phyloP scores from a whole-genome alignment of 2,329 filamentous ascomycete genomes.

The Aspergillus pseudotamarii region DNA sequence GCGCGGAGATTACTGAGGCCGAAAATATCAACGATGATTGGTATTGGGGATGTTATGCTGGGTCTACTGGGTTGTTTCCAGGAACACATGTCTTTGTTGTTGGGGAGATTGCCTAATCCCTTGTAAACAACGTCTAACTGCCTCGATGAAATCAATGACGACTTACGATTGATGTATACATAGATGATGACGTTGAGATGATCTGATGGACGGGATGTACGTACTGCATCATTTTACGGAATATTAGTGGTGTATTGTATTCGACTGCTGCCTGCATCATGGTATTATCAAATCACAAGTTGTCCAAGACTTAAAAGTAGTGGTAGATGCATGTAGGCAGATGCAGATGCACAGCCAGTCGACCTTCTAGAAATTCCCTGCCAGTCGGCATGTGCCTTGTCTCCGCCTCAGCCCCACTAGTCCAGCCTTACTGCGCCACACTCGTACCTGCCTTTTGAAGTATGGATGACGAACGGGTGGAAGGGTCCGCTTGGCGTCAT shows the following conservation, averaged over 20 bases:
- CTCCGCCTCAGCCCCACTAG: not conserved
- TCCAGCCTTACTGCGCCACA: slow-evolving; percentile 5
- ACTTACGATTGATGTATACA: slow-evolving; percentile 4
- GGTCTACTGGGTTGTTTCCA: slow-evolving; percentile 76
- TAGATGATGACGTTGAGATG: slow-evolving; percentile 1
- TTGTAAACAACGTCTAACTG: not conserved
- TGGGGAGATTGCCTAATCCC: slow-evolving; percentile 32
- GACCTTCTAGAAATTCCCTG: not conserved
- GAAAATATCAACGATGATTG: slow-evolving; percentile 90
- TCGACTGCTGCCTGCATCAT: not conserved
- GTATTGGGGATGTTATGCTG: slow-evolving; percentile 86
- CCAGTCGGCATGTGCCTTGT: not conserved
- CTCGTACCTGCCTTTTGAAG: not conserved
- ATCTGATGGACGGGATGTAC: not conserved
- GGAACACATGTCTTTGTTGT: slow-evolving; percentile 69
- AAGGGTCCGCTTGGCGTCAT: not conserved
- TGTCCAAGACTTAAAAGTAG: not conserved
- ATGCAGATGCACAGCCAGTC: not conserved
- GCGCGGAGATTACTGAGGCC: slow-evolving; percentile 79
- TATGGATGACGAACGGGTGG: not conserved
- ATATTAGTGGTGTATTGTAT: not conserved
- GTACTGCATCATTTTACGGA: not conserved
- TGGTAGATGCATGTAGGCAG: not conserved
- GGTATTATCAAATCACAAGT: not conserved
- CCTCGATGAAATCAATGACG: not conserved